These are phyloP conservation scores for Parastagonospora nodorum DNA, from an alignment of 2,329 filamentous ascomycete genomes.

Conservation along the genomic window DNA sequence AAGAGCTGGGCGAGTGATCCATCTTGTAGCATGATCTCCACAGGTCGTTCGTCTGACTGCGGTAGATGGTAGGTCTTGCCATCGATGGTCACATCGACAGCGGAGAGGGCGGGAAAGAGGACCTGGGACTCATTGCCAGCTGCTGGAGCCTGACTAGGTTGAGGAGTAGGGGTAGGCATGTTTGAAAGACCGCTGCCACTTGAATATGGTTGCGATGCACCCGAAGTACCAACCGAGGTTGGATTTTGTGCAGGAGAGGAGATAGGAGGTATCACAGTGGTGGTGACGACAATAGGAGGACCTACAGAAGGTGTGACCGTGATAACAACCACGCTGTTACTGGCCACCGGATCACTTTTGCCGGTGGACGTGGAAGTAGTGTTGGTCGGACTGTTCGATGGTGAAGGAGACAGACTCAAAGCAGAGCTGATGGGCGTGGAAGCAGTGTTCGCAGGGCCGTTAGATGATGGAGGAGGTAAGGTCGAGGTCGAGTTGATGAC, in stretches of 20 bases:
- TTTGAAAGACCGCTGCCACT: not conserved
- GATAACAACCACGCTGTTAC: not conserved
- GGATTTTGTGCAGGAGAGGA: not conserved
- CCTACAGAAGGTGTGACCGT: not conserved
- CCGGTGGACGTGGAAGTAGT: not conserved
- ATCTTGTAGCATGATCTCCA: slow-evolving; percentile 13
- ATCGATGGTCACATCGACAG: slow-evolving; percentile 16
- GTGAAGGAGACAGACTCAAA: no score
- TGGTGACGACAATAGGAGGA: not conserved
- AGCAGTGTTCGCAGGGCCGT: no score
- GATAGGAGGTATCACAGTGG: not conserved
- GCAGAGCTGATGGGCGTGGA: no score
- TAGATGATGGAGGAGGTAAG: no score
- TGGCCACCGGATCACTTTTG: not conserved
- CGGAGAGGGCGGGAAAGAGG: slow-evolving; percentile 1
- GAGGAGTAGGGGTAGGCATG: not conserved
- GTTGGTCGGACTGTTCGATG: not conserved
- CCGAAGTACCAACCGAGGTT: not conserved
- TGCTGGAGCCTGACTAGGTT: not conserved
- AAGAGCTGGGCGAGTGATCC: slow-evolving; percentile 11
- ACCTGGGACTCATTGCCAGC: not conserved
- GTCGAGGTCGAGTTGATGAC: no score
- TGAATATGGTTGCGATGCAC: not conserved
- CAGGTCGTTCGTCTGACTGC: slow-evolving; percentile 7
- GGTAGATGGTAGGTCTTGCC: slow-evolving; percentile 16